Conservation (phyloP, 306 rosid genomes). For the Gastrolobium bilobum region DNA sequence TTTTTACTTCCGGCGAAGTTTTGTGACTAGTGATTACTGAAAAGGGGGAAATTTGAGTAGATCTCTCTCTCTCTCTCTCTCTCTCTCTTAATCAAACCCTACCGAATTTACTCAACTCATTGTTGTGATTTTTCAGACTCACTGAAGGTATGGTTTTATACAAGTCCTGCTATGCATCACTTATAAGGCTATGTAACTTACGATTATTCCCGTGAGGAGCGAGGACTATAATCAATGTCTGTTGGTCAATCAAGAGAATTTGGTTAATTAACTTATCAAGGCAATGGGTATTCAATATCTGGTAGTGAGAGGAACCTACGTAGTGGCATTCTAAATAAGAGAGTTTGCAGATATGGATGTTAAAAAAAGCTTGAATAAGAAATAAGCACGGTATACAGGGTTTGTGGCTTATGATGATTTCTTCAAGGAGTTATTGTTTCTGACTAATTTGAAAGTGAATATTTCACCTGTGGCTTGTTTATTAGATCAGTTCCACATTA, state of each 20-base stretch:
- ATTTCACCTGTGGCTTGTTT: neutral
- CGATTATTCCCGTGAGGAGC: neutral
- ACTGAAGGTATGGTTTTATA: conserved; percentile 5
- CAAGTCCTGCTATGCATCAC: neutral
- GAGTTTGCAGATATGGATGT: conserved; percentile 6
- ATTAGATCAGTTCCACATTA: conserved; percentile 4
- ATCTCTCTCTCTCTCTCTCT: neutral
- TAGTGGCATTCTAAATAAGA: neutral
- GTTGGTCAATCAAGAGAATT: neutral
- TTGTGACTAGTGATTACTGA: conserved; percentile 21
- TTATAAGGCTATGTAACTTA: conserved; percentile 1
- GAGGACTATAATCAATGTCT: neutral
- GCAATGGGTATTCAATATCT: neutral
- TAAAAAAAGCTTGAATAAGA: neutral
- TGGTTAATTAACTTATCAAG: neutral
- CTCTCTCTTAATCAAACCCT: neutral
- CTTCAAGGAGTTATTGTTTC: conserved; percentile 1
- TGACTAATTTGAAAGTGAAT: neutral
- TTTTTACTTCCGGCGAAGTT: conserved; percentile 32
- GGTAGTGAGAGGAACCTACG: conserved; percentile 19
- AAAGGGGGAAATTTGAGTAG: neutral
- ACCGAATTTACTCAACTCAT: neutral
- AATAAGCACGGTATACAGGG: neutral
- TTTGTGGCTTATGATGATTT: conserved; percentile 32
- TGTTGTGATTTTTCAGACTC: conserved; percentile 28